Evolutionary conservation across 169 alveolate genomes (phyloP).

Genomic region (Babesia caballi): DNA sequence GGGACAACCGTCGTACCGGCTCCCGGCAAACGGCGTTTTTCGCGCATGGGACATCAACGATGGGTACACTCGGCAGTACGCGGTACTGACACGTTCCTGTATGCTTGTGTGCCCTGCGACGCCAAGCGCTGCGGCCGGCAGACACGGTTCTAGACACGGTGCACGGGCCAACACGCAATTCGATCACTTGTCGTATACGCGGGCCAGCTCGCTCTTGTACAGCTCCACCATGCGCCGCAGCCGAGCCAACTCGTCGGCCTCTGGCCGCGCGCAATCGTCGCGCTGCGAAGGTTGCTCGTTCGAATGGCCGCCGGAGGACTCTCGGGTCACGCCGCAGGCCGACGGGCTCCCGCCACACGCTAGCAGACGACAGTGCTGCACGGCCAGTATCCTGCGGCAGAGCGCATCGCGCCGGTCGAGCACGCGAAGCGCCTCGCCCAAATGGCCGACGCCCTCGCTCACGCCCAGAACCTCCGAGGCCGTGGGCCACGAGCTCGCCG

Average conservation of each 20-base stretch:
- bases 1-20: too few species aligned
- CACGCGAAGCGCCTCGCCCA: conserved; percentile 2
- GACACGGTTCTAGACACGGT: background rate
- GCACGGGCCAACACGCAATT: background rate
- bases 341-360: background rate
- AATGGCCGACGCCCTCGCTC: background rate
- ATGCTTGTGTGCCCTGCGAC: too few species aligned
- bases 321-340: background rate
- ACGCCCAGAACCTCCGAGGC: conserved; percentile 21
- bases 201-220: conserved; percentile 40
- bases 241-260: background rate
- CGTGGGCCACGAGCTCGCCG: background rate
- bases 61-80: too few species aligned
- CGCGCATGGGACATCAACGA: too few species aligned
- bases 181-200: conserved; percentile 14
- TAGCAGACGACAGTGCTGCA: conserved; percentile 40
- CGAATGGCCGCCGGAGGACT: background rate
- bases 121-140: too few species aligned
- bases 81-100: too few species aligned
- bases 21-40: too few species aligned
- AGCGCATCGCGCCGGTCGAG: conserved; percentile 40
- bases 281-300: background rate
- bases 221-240: conserved; percentile 30
- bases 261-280: background rate
- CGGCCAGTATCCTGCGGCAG: conserved; percentile 37